Conservation (phyloP, 495 filamentous ascomycete species). For the Penicilliopsis zonata region DNA sequence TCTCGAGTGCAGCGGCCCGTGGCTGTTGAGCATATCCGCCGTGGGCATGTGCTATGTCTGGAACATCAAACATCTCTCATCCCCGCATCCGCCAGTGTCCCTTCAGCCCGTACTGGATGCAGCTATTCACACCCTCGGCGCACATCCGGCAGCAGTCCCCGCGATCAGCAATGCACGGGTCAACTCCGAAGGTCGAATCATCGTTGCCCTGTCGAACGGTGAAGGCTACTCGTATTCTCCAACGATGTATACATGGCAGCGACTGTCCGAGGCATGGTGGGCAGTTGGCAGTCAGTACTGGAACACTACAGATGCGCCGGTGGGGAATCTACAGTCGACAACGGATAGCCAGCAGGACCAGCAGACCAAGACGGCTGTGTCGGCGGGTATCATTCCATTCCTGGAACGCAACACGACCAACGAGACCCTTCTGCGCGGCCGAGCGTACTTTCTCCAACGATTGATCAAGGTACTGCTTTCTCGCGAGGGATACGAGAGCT, state of each 20-base stretch:
- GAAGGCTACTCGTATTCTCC: slow-evolving; percentile 85
- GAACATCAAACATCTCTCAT: slow-evolving; percentile 76
- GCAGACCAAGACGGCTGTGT: slow-evolving; percentile 48
- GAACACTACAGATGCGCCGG: slow-evolving; percentile 84
- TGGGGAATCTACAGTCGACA: slow-evolving; percentile 64
- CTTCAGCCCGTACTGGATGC: slow-evolving; percentile 83
- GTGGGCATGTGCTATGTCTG: slow-evolving; percentile 87
- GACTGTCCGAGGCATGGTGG: slow-evolving; percentile 93
- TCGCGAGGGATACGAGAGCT: slow-evolving; percentile 80
- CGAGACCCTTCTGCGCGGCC: slow-evolving; percentile 81
- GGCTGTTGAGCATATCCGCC: slow-evolving; percentile 78
- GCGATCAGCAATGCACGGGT: slow-evolving; percentile 82
- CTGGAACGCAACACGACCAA: slow-evolving; percentile 90
- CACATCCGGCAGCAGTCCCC: slow-evolving; percentile 59
- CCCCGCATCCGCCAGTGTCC: slow-evolving; percentile 82
- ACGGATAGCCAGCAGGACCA: slow-evolving; percentile 44
- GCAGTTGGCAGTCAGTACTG: slow-evolving; percentile 95
- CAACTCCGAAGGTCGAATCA: slow-evolving; percentile 71
- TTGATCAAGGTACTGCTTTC: slow-evolving; percentile 77
- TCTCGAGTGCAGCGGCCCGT: slow-evolving; percentile 78
- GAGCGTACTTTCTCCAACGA: slow-evolving; percentile 78
- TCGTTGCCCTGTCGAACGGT: slow-evolving; percentile 81
- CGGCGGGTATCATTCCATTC: slow-evolving; percentile 83
- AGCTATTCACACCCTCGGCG: slow-evolving; percentile 55
- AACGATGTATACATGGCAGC: slow-evolving; percentile 82